phyloP scores from a whole-genome alignment of 441 rosid species.

The Kokia cookei region DNA sequence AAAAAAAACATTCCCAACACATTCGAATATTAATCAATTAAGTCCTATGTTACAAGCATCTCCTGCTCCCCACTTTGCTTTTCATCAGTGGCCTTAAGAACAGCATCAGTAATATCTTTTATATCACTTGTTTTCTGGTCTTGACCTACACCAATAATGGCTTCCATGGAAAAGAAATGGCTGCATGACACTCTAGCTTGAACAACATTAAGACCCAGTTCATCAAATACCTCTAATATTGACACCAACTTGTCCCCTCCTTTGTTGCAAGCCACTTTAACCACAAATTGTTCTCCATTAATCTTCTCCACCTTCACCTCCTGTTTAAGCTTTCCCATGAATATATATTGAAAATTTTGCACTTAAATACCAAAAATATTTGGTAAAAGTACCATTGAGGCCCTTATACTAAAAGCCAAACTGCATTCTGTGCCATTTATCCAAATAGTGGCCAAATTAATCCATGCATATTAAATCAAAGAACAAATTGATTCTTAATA shows the following conservation, averaged over 20 bases:
- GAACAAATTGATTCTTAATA: too few species aligned
- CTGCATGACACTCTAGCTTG: slow-evolving; percentile 56
- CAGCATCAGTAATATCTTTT: slow-evolving; percentile 28
- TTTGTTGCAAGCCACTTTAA: slow-evolving; percentile 38
- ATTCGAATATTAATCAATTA: neutral
- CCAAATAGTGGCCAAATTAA: too few species aligned
- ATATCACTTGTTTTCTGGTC: slow-evolving; percentile 26
- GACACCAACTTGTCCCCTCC: slow-evolving; percentile 41
- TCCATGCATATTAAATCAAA: too few species aligned
- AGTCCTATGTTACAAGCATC: neutral
- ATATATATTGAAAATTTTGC: neutral
- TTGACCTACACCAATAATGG: slow-evolving; percentile 46
- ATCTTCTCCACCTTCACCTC: slow-evolving; percentile 55
- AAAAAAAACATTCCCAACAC: neutral
- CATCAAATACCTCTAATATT: slow-evolving; percentile 56
- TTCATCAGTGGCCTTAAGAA: slow-evolving; percentile 36
- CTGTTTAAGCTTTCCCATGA: slow-evolving; percentile 1
- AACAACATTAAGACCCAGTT: slow-evolving; percentile 48
- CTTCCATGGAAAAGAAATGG: slow-evolving; percentile 49
- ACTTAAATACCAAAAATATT: too few species aligned
- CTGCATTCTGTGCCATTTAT: too few species aligned
- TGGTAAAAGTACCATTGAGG: too few species aligned
- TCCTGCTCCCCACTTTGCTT: slow-evolving; percentile 5
- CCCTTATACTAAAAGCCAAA: too few species aligned
- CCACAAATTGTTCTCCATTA: slow-evolving; percentile 29